A percentile compares a stretch with the other conserved stretches of the same genome.
phyloP scores from a whole-genome alignment of 2,329 filamentous ascomycete genomes.

The Albophoma yamanashiensis region DNA sequence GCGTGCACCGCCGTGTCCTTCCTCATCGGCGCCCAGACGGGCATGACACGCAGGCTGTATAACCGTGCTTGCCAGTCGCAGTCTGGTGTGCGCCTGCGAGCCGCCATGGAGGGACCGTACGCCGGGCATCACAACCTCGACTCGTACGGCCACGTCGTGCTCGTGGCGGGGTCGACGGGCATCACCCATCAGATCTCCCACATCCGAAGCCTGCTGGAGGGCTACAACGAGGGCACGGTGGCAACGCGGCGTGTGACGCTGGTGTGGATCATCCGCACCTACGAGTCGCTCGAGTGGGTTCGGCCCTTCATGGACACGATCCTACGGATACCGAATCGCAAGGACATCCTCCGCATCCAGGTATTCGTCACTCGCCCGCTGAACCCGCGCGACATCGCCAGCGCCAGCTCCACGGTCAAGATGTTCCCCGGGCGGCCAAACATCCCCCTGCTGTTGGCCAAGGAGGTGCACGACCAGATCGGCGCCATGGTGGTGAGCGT shows the following conservation, averaged over 20 bases:
- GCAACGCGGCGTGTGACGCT: conserved; percentile 75
- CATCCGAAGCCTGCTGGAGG: conserved; percentile 63
- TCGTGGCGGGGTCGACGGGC: conserved; percentile 86
- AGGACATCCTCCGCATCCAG: conserved; percentile 74
- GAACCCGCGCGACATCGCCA: conserved; percentile 71
- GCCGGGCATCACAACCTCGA: conserved; percentile 72
- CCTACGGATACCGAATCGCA: conserved; percentile 66
- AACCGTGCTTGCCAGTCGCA: conserved; percentile 49
- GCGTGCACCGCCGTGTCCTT: conserved; percentile 57
- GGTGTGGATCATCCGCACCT: conserved; percentile 87
- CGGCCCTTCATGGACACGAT: conserved; percentile 72
- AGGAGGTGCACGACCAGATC: conserved; percentile 71
- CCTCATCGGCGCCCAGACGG: conserved; percentile 77
- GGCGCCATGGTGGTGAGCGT: conserved; percentile 85
- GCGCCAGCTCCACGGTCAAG: conserved; percentile 68
- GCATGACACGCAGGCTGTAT: conserved; percentile 77
- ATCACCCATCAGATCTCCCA: conserved; percentile 94
- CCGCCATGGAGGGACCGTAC: conserved; percentile 85
- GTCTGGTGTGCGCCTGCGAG: conserved; percentile 50
- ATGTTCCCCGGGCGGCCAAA: conserved; percentile 89
- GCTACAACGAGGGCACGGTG: conserved; percentile 58
- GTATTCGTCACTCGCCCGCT: conserved; percentile 86
- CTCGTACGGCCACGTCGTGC: conserved; percentile 84
- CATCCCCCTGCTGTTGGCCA: conserved; percentile 64
- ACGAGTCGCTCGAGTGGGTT: conserved; percentile 87